These are phyloP conservation scores for Zoysia japonica DNA, from an alignment of 176 grass and related monocot species.

Conservation along the genomic window DNA sequence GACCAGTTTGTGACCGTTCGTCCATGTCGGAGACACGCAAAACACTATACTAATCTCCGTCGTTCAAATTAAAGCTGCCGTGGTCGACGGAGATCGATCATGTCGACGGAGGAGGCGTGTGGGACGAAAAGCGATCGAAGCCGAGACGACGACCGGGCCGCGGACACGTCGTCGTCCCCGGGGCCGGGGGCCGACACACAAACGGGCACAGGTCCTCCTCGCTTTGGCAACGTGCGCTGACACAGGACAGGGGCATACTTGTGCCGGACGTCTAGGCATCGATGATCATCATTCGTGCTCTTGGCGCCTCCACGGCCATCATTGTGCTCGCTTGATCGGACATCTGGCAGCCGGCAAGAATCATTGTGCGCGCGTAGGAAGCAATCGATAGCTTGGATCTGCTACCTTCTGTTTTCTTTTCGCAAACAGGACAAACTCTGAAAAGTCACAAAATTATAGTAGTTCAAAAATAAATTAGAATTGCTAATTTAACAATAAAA, in stretches of 20 bases:
- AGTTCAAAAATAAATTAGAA: too few species aligned
- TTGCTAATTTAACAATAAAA: too few species aligned
- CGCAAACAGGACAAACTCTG: not conserved
- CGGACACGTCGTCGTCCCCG: slow-evolving; percentile 23
- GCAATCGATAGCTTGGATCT: not conserved
- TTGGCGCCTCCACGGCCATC: not conserved
- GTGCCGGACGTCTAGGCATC: slow-evolving; percentile 35
- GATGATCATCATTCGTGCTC: slow-evolving; percentile 1
- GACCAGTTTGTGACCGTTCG: slow-evolving; percentile 20
- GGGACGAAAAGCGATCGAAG: slow-evolving; percentile 12
- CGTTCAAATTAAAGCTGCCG: slow-evolving; percentile 18
- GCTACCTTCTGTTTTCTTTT: not conserved
- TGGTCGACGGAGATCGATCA: slow-evolving; percentile 6
- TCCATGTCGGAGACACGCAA: not conserved
- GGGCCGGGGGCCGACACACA: slow-evolving; percentile 14
- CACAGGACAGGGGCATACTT: slow-evolving; percentile 39
- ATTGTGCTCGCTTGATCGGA: not conserved
- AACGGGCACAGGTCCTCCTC: not conserved
- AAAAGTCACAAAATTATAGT: not conserved
- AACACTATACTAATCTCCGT: not conserved
- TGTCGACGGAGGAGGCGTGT: slow-evolving; percentile 19
- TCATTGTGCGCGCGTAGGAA: slow-evolving; percentile 24
- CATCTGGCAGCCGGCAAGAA: slow-evolving; percentile 31
- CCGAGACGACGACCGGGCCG: not conserved
- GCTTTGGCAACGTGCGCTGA: slow-evolving; percentile 51